Base-by-base conservation (phyloP, 768 basidiomycete species). In the Lepiota brunneoincarnata region DNA sequence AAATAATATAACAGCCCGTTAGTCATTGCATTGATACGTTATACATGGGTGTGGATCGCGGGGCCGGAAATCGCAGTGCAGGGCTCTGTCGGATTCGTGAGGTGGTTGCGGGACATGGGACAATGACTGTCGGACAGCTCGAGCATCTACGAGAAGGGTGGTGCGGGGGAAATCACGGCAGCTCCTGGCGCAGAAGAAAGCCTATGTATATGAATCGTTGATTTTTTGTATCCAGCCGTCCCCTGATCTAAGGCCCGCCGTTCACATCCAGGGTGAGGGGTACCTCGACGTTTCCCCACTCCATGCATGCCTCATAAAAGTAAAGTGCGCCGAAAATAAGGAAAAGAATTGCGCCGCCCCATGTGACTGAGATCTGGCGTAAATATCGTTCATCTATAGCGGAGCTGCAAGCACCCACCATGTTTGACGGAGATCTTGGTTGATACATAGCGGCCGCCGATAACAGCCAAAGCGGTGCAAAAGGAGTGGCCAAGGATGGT, bases 361-460 rank as follows among this genome's bases (percentile, higher is more conserved):
- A 75, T 0, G 93, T 94, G 37, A 95, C 92, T 94, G n/a, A 21
- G 21, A 9, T 10, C 52, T 23, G 11, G 15, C 37, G 21, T 35
- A 14, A 41, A 38, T 5, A 31, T 35, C 11, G 24, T 36, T 11
- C 37, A n/a, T 23, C 7, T 49, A 18, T 12, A 31, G 17, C 36
- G 49, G 58, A 36, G 64, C 35, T 49, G 43, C 47, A 41, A 55
- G 39, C 44, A 72, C 89, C 56, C 52, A 95, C 93, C 89, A 66
- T 94, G 88, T 69, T 96, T 98, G 43, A 97, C 91, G 15, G 92
- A 94, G 58, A 99, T 91, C 73, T 93, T 94, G 2, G 89, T 95
- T 0, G 94, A 93, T 26, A 98, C 73, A 65, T 89, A 97, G 15
- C 92, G 82, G 2, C 97, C 97, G 0, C 91, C 95, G n/a, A 97